phyloP scores from a whole-genome alignment of 306 rosid genomes.

The Medicago arabica region DNA sequence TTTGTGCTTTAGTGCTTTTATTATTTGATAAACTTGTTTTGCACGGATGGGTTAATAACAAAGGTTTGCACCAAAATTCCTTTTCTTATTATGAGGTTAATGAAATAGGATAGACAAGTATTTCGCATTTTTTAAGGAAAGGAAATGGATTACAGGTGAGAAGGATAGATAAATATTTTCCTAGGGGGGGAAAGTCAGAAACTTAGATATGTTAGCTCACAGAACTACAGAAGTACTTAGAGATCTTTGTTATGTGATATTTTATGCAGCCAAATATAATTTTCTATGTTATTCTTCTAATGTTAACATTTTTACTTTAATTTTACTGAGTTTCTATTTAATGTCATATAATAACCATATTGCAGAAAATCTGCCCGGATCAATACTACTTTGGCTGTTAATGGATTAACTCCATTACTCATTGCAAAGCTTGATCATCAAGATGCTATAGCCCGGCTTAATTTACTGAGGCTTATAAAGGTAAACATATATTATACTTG shows the following conservation, averaged over 20 bases:
- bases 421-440: slow-evolving; percentile 94
- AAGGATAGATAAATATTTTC: slow-evolving; percentile 15
- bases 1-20: background rate
- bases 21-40: slow-evolving; percentile 22
- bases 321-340: slow-evolving; percentile 19
- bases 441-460: slow-evolving; percentile 98
- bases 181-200: background rate
- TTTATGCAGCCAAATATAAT: background rate
- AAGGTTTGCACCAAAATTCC: slow-evolving; percentile 19
- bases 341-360: slow-evolving; percentile 33
- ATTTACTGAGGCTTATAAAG: slow-evolving; percentile 97
- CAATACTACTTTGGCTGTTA: slow-evolving; percentile 93
- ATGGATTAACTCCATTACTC: slow-evolving; percentile 94
- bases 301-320: background rate
- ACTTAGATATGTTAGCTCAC: background rate
- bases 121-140: background rate
- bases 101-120: slow-evolving; percentile 22
- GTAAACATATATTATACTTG: slow-evolving; percentile 48
- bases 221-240: background rate
- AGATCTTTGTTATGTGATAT: slow-evolving; percentile 9
- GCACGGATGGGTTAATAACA: slow-evolving; percentile 19
- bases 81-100: slow-evolving; percentile 30
- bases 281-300: slow-evolving; percentile 8
- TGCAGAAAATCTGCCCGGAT: slow-evolving; percentile 97
- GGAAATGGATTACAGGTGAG: background rate